Conservation (phyloP, 1,139 yeast genomes). For the Martiniozyma asiatica region DNA sequence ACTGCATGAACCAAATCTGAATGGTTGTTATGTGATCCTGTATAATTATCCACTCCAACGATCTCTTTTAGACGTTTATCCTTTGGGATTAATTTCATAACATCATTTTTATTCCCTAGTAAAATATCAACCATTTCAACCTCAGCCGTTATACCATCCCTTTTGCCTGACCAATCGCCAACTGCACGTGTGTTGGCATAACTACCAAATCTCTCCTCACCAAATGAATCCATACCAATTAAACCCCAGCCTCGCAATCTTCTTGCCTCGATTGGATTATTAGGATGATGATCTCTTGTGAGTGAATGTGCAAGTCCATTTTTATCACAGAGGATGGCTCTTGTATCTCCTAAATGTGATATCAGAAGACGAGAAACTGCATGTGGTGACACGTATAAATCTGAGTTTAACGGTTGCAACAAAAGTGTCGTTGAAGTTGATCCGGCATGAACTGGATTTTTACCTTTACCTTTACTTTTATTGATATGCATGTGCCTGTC, state of each 20-base stretch:
- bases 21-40: too few species aligned
- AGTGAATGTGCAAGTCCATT: constrained; percentile 70
- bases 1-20: too few species aligned
- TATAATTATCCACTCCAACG: too few species aligned
- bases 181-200: constrained; percentile 89
- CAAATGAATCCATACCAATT: constrained; percentile 82
- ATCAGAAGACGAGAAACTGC: constrained; percentile 63
- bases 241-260: constrained; percentile 60
- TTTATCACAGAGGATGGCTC: constrained; percentile 70
- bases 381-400: constrained; percentile 27
- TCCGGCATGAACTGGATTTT: constrained; percentile 35
- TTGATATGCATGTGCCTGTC: too few species aligned
- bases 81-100: constrained; percentile 25
- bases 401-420: constrained; percentile 41
- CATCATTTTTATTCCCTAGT: constrained; percentile 43
- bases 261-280: constrained; percentile 64
- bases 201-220: constrained; percentile 75
- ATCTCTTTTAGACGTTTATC: too few species aligned
- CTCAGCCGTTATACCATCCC: constrained; percentile 81
- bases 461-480: constrained; percentile 6
- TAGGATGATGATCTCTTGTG: constrained; percentile 79
- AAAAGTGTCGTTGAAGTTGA: constrained; percentile 76
- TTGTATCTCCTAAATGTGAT: constrained; percentile 93
- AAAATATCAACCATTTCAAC: constrained; percentile 70
- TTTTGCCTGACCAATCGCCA: constrained; percentile 75